Conservation (phyloP, 306 rosid genomes). For the Ceratonia siliqua region DNA sequence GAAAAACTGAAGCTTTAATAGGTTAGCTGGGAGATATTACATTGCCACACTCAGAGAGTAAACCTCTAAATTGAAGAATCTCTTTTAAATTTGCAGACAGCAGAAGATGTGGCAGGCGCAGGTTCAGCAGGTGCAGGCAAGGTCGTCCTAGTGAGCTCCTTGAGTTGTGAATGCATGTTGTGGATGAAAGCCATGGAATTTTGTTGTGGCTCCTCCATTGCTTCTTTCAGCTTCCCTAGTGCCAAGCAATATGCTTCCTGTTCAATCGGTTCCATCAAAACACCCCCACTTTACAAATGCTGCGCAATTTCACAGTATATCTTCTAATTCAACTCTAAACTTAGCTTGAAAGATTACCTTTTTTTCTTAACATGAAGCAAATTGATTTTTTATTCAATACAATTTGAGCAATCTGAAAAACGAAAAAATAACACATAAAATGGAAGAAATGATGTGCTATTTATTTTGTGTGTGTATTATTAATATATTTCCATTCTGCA, state of each 20-base stretch:
- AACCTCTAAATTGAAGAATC: constrained; percentile 25
- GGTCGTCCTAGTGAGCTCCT: constrained; percentile 46
- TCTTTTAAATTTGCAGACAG: constrained; percentile 33
- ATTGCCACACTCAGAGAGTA: constrained; percentile 14
- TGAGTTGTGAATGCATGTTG: constrained; percentile 74
- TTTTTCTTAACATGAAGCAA: no score
- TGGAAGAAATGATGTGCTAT: no score
- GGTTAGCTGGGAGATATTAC: background rate
- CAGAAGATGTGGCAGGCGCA: constrained; percentile 39
- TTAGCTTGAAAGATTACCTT: no score
- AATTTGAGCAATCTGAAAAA: no score
- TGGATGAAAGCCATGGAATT: constrained; percentile 72
- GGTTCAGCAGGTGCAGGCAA: constrained; percentile 31
- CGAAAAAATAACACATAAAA: no score
- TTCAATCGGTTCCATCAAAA: constrained; percentile 14
- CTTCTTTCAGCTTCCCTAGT: constrained; percentile 71
- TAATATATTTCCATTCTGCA: no score
- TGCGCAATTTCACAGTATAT: no score
- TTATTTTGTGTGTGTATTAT: no score
- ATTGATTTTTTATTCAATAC: no score
- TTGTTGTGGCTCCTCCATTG: constrained; percentile 79
- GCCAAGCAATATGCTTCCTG: constrained; percentile 85
- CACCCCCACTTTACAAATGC: background rate
- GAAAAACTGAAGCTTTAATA: background rate
- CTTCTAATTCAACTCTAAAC: no score